Base-by-base conservation (phyloP, 2,329 filamentous ascomycete genomes). In the Trichoderma gracile region DNA sequence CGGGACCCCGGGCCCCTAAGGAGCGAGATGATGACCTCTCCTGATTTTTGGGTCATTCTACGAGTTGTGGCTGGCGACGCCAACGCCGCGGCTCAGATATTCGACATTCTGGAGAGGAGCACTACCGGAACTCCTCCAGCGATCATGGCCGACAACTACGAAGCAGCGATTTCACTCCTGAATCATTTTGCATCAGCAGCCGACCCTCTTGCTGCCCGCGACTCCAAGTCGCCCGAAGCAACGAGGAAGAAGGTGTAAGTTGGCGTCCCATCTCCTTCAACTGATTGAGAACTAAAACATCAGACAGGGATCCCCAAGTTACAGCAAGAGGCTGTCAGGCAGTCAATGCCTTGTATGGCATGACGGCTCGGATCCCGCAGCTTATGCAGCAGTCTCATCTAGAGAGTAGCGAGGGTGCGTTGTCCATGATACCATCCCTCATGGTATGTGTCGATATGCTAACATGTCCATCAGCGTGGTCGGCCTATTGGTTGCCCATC, bases 401-500 rank as follows among this genome's bases (percentile, higher is more conserved):
- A 2, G 95, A 97, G 73, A 89, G 86, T 66, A 91, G 84, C 65
- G 91, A 97, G 82, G 90, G 90, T 91, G 77, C 67, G 81, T 68
- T 19, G 17, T 10, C 33, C 17, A 47, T 23, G 42, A 19, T 17
- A n/a, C 14, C n/a, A 17, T 19, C 21, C 14, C n/a, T 19, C 8
- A 15, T 9, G 30, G 33, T 45, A 15, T 15, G 7, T 15, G 54
- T 21, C 55, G 56, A 59, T 47, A 40, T 47, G 38, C 55, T 72
- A 43, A 74, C 60, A 25, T 38, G 12, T 46, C 40, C 6, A 53
- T n/a, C 68, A 91, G 95, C 95, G 15, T 99, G 95, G 95, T 93
- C 92, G 57, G 92, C 95, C 9, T 99, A 99, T 76, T 99, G 95
- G 95, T 89, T 93, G 15, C 95, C 94, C 1, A 93, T 99, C 27